Evolutionary conservation across 192 early-diverging fungal species (phyloP), one percentile per base, ranked within the genome.

Genomic region (Fimicolochytrium jonesii): DNA sequence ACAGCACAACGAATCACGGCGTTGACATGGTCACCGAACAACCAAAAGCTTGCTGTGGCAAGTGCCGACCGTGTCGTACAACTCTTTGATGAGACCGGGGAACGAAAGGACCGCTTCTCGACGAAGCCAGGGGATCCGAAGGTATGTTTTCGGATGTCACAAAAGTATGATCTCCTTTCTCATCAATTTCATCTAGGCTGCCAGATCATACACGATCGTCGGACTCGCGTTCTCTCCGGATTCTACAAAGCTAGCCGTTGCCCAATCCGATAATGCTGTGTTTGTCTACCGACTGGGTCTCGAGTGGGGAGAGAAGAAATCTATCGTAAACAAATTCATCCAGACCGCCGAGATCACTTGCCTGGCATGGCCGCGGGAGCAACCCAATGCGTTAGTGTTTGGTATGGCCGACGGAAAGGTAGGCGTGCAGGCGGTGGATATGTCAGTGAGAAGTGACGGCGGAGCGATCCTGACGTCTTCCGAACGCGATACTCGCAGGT

Each of bases 231-330:
- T 86, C 46, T 83, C 82, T 9, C 82, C 84, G 30, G 84, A 86
- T 62, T 77, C 75, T 15, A 79, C 81, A 22, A 82, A 78, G 49
- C 71, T 86, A 23, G 84, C 84, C 1, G 78, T 86, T 17, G 84
- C 84, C 1, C 84, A 86, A 54, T 68, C 74, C 13, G 84, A 86
- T 60, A 70, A 72, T 60, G 78, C 78, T 15, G 82, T 86, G 9
- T 86, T 83, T 56, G 82, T 86, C 6, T 86, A 86, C 72, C 86
- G 79, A 46, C 66, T 86, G 13, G 84, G 84, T 4, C 65, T 83
- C 28, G 84, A 86, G 35, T 86, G 84, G 84, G 84, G 84, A 15
- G 84, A 86, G 53, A 86, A 86, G 43, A 86, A 86, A 42, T 73
- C 71, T 18, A 86, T 86, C 45, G 82, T 81, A 66, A 86, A 86